Conservation (phyloP, 2,329 filamentous ascomycete genomes). For the Rhytidhysteron rufulum region DNA sequence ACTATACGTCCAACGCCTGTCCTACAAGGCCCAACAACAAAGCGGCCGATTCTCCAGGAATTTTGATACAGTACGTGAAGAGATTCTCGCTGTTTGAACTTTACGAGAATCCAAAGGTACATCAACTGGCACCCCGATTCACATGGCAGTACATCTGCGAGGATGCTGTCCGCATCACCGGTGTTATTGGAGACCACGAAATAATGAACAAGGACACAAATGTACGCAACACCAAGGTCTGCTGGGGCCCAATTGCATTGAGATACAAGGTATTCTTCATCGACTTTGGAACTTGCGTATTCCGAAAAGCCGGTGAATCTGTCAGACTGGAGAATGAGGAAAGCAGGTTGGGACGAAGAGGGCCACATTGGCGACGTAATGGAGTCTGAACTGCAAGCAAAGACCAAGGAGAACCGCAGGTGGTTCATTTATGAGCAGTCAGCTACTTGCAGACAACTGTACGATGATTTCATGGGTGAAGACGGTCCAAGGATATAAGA, state of each 20-base stretch:
- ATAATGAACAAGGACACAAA: slow-evolving; percentile 6
- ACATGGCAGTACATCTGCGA: slow-evolving; percentile 8
- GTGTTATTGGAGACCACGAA: slow-evolving; percentile 3
- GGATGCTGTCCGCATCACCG: slow-evolving; percentile 8
- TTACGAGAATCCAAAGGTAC: neutral
- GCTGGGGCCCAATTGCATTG: slow-evolving; percentile 1
- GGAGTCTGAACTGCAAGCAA: neutral
- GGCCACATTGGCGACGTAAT: slow-evolving; percentile 2
- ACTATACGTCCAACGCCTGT: neutral
- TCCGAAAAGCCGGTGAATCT: slow-evolving; percentile 1
- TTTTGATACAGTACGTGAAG: slow-evolving; percentile 7
- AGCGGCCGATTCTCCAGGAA: slow-evolving; percentile 5
- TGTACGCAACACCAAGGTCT: slow-evolving; percentile 2
- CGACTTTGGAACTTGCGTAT: slow-evolving; percentile 4
- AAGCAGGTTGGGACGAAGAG: slow-evolving; percentile 5
- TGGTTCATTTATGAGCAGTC: slow-evolving; percentile 2
- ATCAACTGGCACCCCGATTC: slow-evolving; percentile 1
- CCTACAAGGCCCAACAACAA: neutral
- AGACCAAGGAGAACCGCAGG: slow-evolving; percentile 1
- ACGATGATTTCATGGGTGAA: slow-evolving; percentile 1
- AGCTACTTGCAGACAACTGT: slow-evolving; percentile 1
- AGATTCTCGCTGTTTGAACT: slow-evolving; percentile 3
- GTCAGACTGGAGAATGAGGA: slow-evolving; percentile 3
- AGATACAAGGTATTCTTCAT: slow-evolving; percentile 4
- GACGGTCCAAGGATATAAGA: slow-evolving; percentile 1